A percentile compares a stretch with the other conserved stretches of the same genome.
Evolutionary conservation across 2,329 filamentous ascomycete species (phyloP).

Genomic region (Karstenula rhodostoma): DNA sequence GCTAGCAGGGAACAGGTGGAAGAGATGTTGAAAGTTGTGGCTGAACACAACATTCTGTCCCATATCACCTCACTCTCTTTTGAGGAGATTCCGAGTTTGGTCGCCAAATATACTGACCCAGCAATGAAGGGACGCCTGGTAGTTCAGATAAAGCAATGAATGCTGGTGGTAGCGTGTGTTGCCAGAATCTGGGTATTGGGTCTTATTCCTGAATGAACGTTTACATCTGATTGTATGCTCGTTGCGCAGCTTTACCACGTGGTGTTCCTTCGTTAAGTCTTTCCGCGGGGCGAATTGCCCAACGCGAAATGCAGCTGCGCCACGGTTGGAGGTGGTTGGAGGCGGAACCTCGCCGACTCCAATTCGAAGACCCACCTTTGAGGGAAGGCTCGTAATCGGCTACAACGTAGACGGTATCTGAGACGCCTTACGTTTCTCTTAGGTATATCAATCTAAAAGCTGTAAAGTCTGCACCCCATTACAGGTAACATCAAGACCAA

Average conservation of each 20-base stretch:
- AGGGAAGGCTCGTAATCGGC: slow-evolving; percentile 15
- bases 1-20: slow-evolving; percentile 33
- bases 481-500: slow-evolving; percentile 12
- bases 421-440: background rate
- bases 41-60: slow-evolving; percentile 28
- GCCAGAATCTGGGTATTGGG: background rate
- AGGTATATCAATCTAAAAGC: background rate
- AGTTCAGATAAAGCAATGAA: slow-evolving; percentile 23
- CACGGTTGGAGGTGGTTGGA: slow-evolving; percentile 33
- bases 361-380: slow-evolving; percentile 13
- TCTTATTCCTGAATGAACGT: too few species aligned
- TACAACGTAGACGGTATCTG: slow-evolving; percentile 6
- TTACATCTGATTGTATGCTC: background rate
- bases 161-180: background rate
- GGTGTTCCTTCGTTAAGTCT: background rate
- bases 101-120: slow-evolving; percentile 28
- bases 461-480: background rate
- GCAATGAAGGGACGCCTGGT: slow-evolving; percentile 36
- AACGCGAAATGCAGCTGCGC: background rate
- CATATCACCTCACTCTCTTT: slow-evolving; percentile 33
- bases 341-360: slow-evolving; percentile 21
- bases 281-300: background rate
- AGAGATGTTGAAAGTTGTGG: slow-evolving; percentile 34
- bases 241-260: background rate
- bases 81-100: slow-evolving; percentile 30